Conservation (phyloP, 2,329 filamentous ascomycete species). For the Fusarium chaquense region DNA sequence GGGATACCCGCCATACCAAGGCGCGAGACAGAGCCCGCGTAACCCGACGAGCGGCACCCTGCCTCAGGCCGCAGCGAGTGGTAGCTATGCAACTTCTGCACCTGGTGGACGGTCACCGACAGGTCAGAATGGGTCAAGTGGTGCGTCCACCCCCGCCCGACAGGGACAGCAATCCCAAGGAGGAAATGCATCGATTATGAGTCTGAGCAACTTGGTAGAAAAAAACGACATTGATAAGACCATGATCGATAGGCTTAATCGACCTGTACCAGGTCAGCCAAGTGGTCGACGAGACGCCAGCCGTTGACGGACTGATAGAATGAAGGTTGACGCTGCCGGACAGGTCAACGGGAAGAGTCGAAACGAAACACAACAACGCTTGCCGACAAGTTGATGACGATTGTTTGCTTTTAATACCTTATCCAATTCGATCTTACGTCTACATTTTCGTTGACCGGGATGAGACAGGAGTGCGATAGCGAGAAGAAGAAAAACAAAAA, state of each 20-base stretch:
- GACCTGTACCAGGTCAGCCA: constrained; percentile 44
- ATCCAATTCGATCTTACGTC: constrained; percentile 28
- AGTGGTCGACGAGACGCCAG: constrained; percentile 38
- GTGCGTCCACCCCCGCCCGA: constrained; percentile 52
- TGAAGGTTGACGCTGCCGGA: constrained; percentile 45
- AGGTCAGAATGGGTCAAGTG: constrained; percentile 54
- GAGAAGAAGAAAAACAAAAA: constrained; percentile 18
- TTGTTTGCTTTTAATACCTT: constrained; percentile 40
- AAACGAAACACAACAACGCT: constrained; percentile 30
- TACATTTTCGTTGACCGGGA: constrained; percentile 35
- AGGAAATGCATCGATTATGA: constrained; percentile 62
- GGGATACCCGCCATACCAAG: constrained; percentile 55
- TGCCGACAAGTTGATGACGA: constrained; percentile 37
- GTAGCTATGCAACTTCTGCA: constrained; percentile 42
- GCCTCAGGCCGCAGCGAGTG: constrained; percentile 49
- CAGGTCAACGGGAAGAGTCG: constrained; percentile 43
- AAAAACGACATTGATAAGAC: constrained; percentile 66
- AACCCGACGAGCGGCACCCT: constrained; percentile 52
- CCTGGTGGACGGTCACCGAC: constrained; percentile 55
- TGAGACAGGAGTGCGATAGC: constrained; percentile 36
- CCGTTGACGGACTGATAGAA: constrained; percentile 33
- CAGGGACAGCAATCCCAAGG: constrained; percentile 46
- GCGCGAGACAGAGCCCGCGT: constrained; percentile 54
- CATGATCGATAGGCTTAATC: constrained; percentile 66
- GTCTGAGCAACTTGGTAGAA: constrained; percentile 64